A percentile compares a stretch with the other conserved stretches of the same genome.
These are phyloP conservation scores for Pichia thaimueangensis DNA, from an alignment of 805 yeast genomes.

Conservation along the genomic window DNA sequence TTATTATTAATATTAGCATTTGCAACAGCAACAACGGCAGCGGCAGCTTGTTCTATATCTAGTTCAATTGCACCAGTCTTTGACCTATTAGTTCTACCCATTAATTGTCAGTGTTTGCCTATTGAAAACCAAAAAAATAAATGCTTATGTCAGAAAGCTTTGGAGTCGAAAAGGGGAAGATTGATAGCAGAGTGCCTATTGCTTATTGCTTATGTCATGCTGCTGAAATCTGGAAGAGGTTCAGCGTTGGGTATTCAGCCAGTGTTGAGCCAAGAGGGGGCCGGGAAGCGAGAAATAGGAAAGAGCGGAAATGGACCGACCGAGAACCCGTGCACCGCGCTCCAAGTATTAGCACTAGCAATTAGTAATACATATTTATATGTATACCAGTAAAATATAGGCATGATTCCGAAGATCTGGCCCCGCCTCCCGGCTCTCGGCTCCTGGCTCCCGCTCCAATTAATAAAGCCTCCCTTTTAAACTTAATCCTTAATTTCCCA, in stretches of 20 bases:
- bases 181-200: no score
- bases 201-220: neutral
- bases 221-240: neutral
- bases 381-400: no score
- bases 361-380: no score
- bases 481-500: no score
- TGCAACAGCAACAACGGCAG: conserved; percentile 35
- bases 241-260: neutral
- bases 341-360: no score
- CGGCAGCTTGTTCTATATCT: conserved; percentile 7
- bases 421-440: no score
- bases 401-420: no score
- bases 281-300: neutral
- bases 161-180: no score
- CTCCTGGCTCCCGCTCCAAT: no score
- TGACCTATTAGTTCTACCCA: neutral
- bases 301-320: neutral
- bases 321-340: conserved; percentile 1
- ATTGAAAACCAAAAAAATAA: no score
- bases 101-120: neutral
- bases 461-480: no score
- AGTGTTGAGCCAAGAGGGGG: neutral
- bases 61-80: neutral
- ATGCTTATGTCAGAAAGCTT: no score
- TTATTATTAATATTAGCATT: neutral